These are phyloP conservation scores for Inosperma sp. DNA, from an alignment of 768 basidiomycete species.

Conservation along the genomic window DNA sequence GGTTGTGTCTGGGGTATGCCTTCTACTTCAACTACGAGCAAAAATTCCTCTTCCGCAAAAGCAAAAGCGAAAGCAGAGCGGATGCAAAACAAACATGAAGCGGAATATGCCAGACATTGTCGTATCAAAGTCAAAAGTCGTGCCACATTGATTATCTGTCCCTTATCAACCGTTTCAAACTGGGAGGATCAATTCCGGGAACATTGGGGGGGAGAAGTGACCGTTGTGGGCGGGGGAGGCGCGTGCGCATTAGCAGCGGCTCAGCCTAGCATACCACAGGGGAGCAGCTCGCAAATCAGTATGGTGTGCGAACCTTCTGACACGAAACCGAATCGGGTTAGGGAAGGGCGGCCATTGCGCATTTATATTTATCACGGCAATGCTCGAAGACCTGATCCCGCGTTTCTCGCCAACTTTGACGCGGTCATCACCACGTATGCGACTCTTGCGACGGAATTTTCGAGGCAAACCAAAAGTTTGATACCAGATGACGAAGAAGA, in stretches of 20 bases:
- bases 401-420: slow-evolving; percentile 89
- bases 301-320: slow-evolving; percentile 28
- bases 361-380: slow-evolving; percentile 97
- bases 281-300: slow-evolving; percentile 29
- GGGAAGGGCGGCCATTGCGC: slow-evolving; percentile 54
- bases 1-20: slow-evolving; percentile 89
- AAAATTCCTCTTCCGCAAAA: slow-evolving; percentile 38
- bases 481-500: slow-evolving; percentile 60
- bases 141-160: slow-evolving; percentile 94
- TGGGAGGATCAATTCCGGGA: slow-evolving; percentile 99
- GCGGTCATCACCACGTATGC: slow-evolving; percentile 97
- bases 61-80: slow-evolving; percentile 62
- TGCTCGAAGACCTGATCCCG: slow-evolving; percentile 77
- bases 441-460: slow-evolving; percentile 91
- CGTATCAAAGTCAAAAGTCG: slow-evolving; percentile 80
- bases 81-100: slow-evolving; percentile 65
- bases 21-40: slow-evolving; percentile 26
- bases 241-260: slow-evolving; percentile 31
- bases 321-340: slow-evolving; percentile 32
- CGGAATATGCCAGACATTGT: slow-evolving; percentile 62
- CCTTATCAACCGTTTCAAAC: slow-evolving; percentile 92
- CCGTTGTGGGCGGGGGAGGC: slow-evolving; percentile 74
- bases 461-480: slow-evolving; percentile 74
- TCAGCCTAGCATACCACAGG: slow-evolving; percentile 34
- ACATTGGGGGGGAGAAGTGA: slow-evolving; percentile 89